Evolutionary conservation across 2,329 filamentous ascomycete genomes (phyloP), one percentile per base, ranked within the genome.

Genomic region (Pseudocercospora crystallina): DNA sequence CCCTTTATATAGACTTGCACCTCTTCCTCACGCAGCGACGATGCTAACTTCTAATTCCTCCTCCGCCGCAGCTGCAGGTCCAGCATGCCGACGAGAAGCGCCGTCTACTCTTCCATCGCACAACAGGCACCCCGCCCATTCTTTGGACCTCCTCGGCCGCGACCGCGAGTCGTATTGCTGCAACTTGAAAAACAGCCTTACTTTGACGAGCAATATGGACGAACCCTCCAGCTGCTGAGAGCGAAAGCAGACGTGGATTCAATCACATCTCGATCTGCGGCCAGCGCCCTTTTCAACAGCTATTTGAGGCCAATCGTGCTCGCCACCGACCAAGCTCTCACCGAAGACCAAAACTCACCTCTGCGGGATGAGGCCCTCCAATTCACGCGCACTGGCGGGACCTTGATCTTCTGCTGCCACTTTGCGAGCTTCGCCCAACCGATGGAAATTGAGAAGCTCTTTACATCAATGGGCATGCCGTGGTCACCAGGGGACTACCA

Each of bases 401-500:
- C 39, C 1, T 20, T 62, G 9, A 37, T 62, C 47, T 56, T 61
- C 42, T 55, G 56, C 42, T 53, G 58, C 34, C 48, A 49, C 43
- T 61, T 59, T 51, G 36, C 54, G 2, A 40, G 38, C 37, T 51
- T 51, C 47, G 35, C 51, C 9, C 40, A 44, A 1, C 43, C 44
- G 5, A 34, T 38, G 10, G 37, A 55, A 12, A 42, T 58, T 47
- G 47, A 43, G 13, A 38, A 20, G 12, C 46, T 62, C 35, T 62
- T 62, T 43, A 36, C 46, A n/a, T 36, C 37, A 5, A 39, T 62
- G 17, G 50, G 37, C 13, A 45, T 61, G 17, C 49, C 57, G n/a
- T 61, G 60, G 58, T 13, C 43, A 17, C 48, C 36, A 3, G 57
- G 58, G 33, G 52, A 59, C 20, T 61, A 60, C 47, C 54, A 61